phyloP scores from a whole-genome alignment of 2,329 filamentous ascomycete species.

The Pseudogymnoascus sp. region DNA sequence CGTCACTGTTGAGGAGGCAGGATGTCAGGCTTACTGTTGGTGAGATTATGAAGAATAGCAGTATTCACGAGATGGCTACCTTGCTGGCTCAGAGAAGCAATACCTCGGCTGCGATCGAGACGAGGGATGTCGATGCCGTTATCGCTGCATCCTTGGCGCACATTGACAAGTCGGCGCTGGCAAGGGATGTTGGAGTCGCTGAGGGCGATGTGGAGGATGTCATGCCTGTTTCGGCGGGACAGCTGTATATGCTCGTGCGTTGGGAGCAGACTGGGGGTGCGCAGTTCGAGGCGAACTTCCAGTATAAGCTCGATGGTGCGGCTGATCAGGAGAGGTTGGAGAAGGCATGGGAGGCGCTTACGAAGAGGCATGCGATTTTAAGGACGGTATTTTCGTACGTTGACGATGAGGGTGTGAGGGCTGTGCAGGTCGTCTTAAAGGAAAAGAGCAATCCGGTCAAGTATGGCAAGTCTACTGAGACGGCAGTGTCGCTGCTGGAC shows the following conservation, averaged over 20 bases:
- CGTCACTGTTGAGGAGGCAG: conserved; percentile 57
- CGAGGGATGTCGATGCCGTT: conserved; percentile 35
- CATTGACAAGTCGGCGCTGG: conserved; percentile 34
- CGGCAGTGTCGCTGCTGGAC: conserved; percentile 10
- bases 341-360: conserved; percentile 54
- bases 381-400: conserved; percentile 60
- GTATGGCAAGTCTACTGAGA: conserved; percentile 11
- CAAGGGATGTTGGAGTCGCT: conserved; percentile 36
- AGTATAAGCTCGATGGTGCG: conserved; percentile 43
- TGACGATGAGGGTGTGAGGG: conserved; percentile 37
- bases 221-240: conserved; percentile 67
- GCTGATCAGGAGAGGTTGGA: conserved; percentile 38
- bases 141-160: conserved; percentile 33
- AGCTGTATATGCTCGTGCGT: conserved; percentile 70
- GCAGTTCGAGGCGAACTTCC: conserved; percentile 70
- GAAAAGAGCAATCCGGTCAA: conserved; percentile 29
- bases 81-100: neutral
- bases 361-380: conserved; percentile 53
- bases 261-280: conserved; percentile 63
- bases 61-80: conserved; percentile 35
- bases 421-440: conserved; percentile 57
- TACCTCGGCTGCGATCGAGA: conserved; percentile 47
- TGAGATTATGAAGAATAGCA: conserved; percentile 59
- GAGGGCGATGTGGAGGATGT: conserved; percentile 39
- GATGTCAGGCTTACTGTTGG: conserved; percentile 58